phyloP scores from a whole-genome alignment of 2,329 filamentous ascomycete species.

The Botryotinia narcissicola region DNA sequence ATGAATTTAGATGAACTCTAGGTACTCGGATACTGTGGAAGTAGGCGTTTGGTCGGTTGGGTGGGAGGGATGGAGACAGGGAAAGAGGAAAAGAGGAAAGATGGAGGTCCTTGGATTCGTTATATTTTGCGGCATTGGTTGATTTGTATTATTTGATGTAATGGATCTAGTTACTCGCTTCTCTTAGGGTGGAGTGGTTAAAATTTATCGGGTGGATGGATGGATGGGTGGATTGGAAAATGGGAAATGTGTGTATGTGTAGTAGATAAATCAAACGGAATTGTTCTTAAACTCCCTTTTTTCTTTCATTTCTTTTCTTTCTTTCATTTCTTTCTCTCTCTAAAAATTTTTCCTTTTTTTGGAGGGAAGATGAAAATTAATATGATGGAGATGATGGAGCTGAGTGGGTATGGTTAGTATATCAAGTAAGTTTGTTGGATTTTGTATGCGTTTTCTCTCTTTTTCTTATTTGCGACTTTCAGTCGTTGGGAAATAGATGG shows the following conservation, averaged over 20 bases:
- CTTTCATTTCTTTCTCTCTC: fast-evolving
- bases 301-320: too few relatives aligned
- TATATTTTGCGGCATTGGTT: background rate
- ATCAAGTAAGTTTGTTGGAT: background rate
- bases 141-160: background rate
- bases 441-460: background rate
- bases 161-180: background rate
- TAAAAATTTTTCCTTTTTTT: too few relatives aligned
- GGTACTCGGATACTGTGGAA: background rate
- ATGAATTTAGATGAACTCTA: background rate
- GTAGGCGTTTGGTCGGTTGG: background rate
- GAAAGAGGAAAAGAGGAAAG: background rate
- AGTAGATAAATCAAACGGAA: background rate
- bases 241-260: background rate
- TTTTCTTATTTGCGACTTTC: too few relatives aligned
- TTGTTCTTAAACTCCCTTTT: background rate
- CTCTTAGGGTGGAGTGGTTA: background rate
- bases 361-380: too few relatives aligned
- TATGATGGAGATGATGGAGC: background rate
- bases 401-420: background rate
- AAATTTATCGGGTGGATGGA: background rate
- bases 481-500: too few relatives aligned
- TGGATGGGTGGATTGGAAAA: background rate
- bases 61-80: background rate
- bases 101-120: background rate